Percentiles rank a stretch among this genome's conserved stretches.
These are phyloP conservation scores for Plasmopara halstedii DNA, from an alignment of 352 stramenopile species.

Conservation along the genomic window DNA sequence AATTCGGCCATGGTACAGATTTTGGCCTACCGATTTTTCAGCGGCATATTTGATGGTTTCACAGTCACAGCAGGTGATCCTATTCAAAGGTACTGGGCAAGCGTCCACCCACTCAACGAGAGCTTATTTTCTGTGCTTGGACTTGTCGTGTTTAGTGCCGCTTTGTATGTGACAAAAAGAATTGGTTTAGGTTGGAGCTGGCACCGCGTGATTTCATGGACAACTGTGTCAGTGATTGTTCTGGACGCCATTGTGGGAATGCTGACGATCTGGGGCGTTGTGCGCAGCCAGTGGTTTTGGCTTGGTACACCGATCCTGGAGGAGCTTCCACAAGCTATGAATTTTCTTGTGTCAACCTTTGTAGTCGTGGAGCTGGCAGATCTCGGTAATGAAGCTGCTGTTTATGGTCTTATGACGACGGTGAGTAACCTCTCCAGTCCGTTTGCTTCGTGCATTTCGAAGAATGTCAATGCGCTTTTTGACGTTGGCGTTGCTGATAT, in stretches of 20 bases:
- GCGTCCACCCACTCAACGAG: slow-evolving; percentile 26
- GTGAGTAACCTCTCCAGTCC: slow-evolving; percentile 32
- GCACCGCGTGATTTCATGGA: slow-evolving; percentile 24
- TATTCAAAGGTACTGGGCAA: slow-evolving; percentile 28
- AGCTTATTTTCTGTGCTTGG: slow-evolving; percentile 30
- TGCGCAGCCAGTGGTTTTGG: slow-evolving; percentile 46
- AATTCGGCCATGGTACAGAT: slow-evolving; percentile 40
- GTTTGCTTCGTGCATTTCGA: slow-evolving; percentile 31
- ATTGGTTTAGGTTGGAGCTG: slow-evolving; percentile 34
- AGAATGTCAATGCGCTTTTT: slow-evolving; percentile 34
- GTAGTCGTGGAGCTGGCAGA: slow-evolving; percentile 38
- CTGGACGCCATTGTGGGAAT: slow-evolving; percentile 27
- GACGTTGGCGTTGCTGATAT: slow-evolving; percentile 38
- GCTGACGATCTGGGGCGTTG: slow-evolving; percentile 26
- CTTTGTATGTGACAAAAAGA: slow-evolving; percentile 24
- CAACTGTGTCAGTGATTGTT: slow-evolving; percentile 19
- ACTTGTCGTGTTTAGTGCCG: slow-evolving; percentile 24
- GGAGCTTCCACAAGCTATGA: slow-evolving; percentile 28
- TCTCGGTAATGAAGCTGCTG: slow-evolving; percentile 36
- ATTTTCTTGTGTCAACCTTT: slow-evolving; percentile 37
- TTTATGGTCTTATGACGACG: slow-evolving; percentile 36
- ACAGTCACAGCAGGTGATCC: slow-evolving; percentile 21
- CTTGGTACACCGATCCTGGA: slow-evolving; percentile 28
- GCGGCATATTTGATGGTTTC: slow-evolving; percentile 32
- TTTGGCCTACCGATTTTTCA: slow-evolving; percentile 47